Conservation (phyloP, 2,329 filamentous ascomycete genomes). For the Rasamsonia emersonii region DNA sequence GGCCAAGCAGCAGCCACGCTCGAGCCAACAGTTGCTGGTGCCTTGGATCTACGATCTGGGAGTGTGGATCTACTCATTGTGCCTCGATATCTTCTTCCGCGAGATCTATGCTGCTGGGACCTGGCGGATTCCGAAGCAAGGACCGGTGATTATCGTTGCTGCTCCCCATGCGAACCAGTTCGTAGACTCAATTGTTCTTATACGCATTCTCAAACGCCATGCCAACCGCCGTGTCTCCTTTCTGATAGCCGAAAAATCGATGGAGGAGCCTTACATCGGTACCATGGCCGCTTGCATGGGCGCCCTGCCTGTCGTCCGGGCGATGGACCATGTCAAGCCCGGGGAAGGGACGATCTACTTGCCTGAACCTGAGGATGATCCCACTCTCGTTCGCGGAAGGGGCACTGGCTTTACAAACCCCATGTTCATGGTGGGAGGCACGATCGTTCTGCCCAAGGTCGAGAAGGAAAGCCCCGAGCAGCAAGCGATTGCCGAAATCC, state of each 20-base stretch:
- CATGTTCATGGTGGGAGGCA: conserved; percentile 67
- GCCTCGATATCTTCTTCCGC: conserved; percentile 94
- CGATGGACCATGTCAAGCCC: conserved; percentile 78
- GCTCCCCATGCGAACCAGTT: conserved; percentile 98
- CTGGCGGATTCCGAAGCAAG: conserved; percentile 84
- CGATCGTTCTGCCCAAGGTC: conserved; percentile 75
- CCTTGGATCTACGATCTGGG: conserved; percentile 43
- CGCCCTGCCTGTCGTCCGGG: conserved; percentile 84
- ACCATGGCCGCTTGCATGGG: conserved; percentile 76
- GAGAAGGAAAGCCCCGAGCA: conserved; percentile 68
- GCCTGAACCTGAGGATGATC: conserved; percentile 76
- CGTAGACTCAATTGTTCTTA: conserved; percentile 87
- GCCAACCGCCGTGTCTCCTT: conserved; percentile 82
- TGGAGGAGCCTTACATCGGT: conserved; percentile 81
- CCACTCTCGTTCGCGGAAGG: conserved; percentile 68
- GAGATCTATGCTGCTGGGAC: conserved; percentile 90
- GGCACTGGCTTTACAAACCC: conserved; percentile 71
- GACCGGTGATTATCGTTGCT: conserved; percentile 89
- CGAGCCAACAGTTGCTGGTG: conserved; percentile 23
- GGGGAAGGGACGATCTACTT: conserved; percentile 76
- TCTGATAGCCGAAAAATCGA: conserved; percentile 90
- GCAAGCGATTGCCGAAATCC: conserved; percentile 73
- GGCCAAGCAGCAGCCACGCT: too few species aligned
- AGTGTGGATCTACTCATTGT: conserved; percentile 48
- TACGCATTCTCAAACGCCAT: conserved; percentile 80